A percentile compares a stretch with the other conserved stretches of the same genome.
Conservation (phyloP, 2,329 filamentous ascomycete species). For the Colletotrichum shisoi region DNA sequence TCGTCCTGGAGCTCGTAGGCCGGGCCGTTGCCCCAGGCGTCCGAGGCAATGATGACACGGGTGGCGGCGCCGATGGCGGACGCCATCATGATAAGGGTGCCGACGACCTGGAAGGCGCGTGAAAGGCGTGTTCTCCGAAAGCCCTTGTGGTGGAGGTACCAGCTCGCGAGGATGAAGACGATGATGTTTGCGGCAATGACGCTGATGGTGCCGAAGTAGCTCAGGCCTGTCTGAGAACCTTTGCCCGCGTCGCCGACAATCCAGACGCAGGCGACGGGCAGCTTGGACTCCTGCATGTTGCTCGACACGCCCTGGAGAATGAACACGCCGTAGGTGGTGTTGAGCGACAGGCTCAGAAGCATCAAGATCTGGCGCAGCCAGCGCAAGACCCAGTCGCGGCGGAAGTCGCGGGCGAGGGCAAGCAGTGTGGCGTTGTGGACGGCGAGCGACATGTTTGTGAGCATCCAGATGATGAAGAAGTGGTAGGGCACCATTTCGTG, state of each 20-base stretch:
- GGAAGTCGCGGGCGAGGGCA: conserved; percentile 71
- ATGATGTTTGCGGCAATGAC: conserved; percentile 67
- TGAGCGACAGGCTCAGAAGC: conserved; percentile 69
- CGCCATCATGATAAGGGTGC: conserved; percentile 63
- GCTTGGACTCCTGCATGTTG: conserved; percentile 58
- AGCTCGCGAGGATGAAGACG: conserved; percentile 67
- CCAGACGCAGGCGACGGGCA: conserved; percentile 71
- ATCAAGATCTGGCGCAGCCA: conserved; percentile 73
- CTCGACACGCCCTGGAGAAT: conserved; percentile 63
- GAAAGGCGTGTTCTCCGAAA: conserved; percentile 60
- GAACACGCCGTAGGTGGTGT: conserved; percentile 63
- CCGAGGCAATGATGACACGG: conserved; percentile 64
- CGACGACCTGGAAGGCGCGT: conserved; percentile 60
- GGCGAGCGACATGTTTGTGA: conserved; percentile 69
- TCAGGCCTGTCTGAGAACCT: conserved; percentile 52
- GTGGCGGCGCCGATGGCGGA: conserved; percentile 67
- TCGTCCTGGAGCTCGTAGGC: conserved; percentile 59
- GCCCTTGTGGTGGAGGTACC: conserved; percentile 65
- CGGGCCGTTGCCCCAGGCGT: conserved; percentile 65
- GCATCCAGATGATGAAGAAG: conserved; percentile 76
- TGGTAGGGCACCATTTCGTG: conserved; percentile 69
- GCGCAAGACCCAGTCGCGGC: conserved; percentile 70
- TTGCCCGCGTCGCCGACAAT: conserved; percentile 49
- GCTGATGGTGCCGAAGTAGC: conserved; percentile 66
- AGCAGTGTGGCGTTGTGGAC: conserved; percentile 72